Evolutionary conservation across 768 basidiomycete species (phyloP).

Genomic region (Mycena chlorophos): DNA sequence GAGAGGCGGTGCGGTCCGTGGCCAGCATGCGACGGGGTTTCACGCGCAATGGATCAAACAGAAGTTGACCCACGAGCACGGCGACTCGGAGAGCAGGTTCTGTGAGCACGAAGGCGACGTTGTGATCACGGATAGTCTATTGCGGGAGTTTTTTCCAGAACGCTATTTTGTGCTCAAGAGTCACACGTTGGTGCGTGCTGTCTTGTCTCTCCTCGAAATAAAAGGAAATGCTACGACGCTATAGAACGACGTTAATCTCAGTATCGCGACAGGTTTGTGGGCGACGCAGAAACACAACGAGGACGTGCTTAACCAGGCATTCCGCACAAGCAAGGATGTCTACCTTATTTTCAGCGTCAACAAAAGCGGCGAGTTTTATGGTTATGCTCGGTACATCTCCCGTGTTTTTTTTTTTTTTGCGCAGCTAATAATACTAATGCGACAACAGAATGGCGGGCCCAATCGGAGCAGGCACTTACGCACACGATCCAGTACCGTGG

Average conservation of each 20-base stretch:
- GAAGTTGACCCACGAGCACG: constrained; percentile 29
- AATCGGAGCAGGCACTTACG: too few species aligned
- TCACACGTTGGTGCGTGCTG: constrained; percentile 59
- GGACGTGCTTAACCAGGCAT: constrained; percentile 88
- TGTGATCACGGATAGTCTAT: constrained; percentile 78
- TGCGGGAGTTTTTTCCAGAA: constrained; percentile 74
- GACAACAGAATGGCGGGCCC: too few species aligned
- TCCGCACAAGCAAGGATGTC: constrained; percentile 85
- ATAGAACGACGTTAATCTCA: constrained; percentile 77
- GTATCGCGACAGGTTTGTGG: constrained; percentile 80
- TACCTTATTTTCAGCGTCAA: constrained; percentile 91
- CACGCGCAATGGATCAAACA: constrained; percentile 78
- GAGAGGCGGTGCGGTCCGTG: constrained; percentile 88
- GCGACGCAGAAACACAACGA: constrained; percentile 94
- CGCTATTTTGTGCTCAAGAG: constrained; percentile 95
- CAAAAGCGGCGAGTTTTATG: constrained; percentile 92
- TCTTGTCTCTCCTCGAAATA: constrained; percentile 11
- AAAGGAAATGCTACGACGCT: background rate
- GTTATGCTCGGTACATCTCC: constrained; percentile 72
- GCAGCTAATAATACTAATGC: too few species aligned
- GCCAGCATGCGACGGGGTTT: constrained; percentile 82
- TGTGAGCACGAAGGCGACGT: constrained; percentile 16
- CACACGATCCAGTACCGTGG: too few species aligned
- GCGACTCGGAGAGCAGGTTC: background rate
- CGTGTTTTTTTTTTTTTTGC: background rate